A percentile compares a stretch with the other conserved stretches of the same genome.
Conservation (phyloP, 1,139 yeast genomes). For the Starmera stellimalicola region DNA sequence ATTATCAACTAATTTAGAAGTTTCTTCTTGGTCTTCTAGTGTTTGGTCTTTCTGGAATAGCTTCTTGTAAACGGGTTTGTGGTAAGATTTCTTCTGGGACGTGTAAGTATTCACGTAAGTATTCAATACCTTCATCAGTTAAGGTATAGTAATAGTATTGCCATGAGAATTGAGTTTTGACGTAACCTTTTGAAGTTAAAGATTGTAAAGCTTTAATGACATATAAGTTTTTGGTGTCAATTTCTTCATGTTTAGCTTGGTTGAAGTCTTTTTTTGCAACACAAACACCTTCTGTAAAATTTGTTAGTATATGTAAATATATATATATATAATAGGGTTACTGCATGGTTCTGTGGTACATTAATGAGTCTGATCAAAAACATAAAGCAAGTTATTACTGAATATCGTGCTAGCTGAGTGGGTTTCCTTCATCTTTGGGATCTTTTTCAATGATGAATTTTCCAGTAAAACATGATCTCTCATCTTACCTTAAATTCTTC, state of each 20-base stretch:
- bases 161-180: slow-evolving; percentile 99
- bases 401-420: too few species aligned
- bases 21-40: slow-evolving; percentile 34
- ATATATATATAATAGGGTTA: too few species aligned
- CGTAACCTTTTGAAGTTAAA: slow-evolving; percentile 97
- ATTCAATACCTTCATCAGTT: slow-evolving; percentile 99
- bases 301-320: slow-evolving; percentile 27
- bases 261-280: slow-evolving; percentile 98
- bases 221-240: slow-evolving; percentile 94
- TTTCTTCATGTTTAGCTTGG: slow-evolving; percentile 97
- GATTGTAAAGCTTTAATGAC: slow-evolving; percentile 99
- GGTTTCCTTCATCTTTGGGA: too few species aligned
- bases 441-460: too few species aligned
- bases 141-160: slow-evolving; percentile 99
- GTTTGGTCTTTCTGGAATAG: slow-evolving; percentile 77
- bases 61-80: slow-evolving; percentile 94
- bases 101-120: slow-evolving; percentile 96
- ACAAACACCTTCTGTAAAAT: slow-evolving; percentile 83
- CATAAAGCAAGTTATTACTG: too few species aligned
- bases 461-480: too few species aligned
- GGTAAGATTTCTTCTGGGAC: slow-evolving; percentile 99
- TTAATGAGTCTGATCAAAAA: too few species aligned
- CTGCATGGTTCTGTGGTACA: too few species aligned
- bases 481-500: too few species aligned
- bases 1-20: slow-evolving; percentile 6